Base-by-base conservation (phyloP, 2,329 filamentous ascomycete species). In the Coniochaeta prunicola region DNA sequence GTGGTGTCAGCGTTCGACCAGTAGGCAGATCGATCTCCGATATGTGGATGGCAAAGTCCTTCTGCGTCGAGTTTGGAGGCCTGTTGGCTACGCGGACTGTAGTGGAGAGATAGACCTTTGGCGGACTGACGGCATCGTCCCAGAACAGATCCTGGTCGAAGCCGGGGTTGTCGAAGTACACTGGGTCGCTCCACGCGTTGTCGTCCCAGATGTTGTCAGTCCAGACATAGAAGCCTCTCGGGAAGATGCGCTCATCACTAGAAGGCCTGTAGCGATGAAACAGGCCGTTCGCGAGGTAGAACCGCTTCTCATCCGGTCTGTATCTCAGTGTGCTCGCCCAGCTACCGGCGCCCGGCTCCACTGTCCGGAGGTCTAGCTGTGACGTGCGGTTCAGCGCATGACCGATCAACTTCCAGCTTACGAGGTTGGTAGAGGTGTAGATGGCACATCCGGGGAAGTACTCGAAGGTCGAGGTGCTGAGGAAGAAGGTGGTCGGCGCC, bases 401-500 rank as follows among this genome's bases (percentile, higher is more conserved):
- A 4, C 75, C 77, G 50, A 82, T 77, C n/a, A 82, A 73, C 6
- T 71, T 71, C 80, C 80, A 84, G 45, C 77, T 76, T 9, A 80
- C 68, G 12, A 83, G 72, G 61, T 83, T 77, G 0, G 70, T 79
- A 21, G 80, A 83, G 28, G 82, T 76, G 64, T 86, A 85, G 59
- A 87, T 82, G 15, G 82, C 80, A n/a, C 79, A 78, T 4, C 82
- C 82, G 0, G 83, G 84, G 60, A 83, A 86, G 67, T 78, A 83
- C 66, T 87, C 83, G 59, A 87, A 87, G 0, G 81, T 83, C 0
- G 83, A 86, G 4, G 82, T 86, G 38, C 79, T 80, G 30, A 87
- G 76, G 67, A 81, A 87, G 66, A 80, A 87, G 1, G 65, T 70
- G 7, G 69, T 64, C 2, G 70, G 69, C 1, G 64, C 58, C 4